These are phyloP conservation scores for Rehmannia glutinosa DNA, from an alignment of 257 asterid species.

Conservation along the genomic window DNA sequence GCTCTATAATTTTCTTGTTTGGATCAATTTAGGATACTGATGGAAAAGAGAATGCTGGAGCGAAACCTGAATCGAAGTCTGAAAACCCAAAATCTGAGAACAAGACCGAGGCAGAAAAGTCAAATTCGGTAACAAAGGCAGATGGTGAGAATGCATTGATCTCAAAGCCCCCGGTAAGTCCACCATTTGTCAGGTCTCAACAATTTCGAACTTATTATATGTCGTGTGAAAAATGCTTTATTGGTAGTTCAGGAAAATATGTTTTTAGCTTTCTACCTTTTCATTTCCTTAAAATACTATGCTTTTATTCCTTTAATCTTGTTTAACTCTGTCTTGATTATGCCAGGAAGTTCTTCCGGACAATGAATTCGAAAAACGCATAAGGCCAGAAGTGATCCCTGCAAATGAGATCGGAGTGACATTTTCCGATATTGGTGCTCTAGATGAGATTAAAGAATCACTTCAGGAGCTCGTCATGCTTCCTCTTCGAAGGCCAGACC, in stretches of 20 bases:
- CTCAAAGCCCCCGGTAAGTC: conserved; percentile 62
- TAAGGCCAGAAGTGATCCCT: conserved; percentile 94
- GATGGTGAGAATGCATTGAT: conserved; percentile 50
- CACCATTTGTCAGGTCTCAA: no score
- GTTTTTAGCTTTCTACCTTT: no score
- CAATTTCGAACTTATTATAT: no score
- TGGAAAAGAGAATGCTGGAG: conserved; percentile 30
- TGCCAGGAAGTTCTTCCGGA: conserved; percentile 86
- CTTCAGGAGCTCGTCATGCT: conserved; percentile 99
- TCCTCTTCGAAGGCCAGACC: conserved; percentile 96
- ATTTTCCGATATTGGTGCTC: conserved; percentile 82
- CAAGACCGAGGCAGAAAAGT: conserved; percentile 59
- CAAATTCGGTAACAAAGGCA: conserved; percentile 41
- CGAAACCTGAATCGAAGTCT: conserved; percentile 52
- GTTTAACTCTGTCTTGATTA: conserved; percentile 8
- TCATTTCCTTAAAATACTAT: no score
- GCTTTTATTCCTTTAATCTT: not conserved
- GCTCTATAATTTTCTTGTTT: conserved; percentile 5
- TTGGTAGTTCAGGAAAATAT: no score
- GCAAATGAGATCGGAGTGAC: conserved; percentile 86
- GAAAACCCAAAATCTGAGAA: conserved; percentile 40
- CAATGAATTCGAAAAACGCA: conserved; percentile 93
- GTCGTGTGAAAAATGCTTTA: not conserved
- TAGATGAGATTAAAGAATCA: conserved; percentile 83
- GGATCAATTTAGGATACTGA: conserved; percentile 36